Evolutionary conservation across 352 stramenopile species (phyloP).

Genomic region (Stramenopiles sp.): DNA sequence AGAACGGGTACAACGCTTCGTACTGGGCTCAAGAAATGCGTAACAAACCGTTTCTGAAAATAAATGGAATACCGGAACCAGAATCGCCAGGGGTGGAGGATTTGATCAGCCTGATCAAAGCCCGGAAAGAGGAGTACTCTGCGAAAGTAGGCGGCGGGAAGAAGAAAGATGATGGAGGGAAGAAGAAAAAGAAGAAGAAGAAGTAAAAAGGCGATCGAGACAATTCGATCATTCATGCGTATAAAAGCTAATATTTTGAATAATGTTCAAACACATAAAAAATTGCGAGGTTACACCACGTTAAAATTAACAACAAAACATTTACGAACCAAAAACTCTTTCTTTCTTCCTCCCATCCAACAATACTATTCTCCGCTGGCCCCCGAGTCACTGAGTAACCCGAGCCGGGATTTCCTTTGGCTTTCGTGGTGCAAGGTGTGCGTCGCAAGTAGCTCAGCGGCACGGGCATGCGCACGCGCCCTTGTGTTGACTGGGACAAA

Average conservation of each 20-base stretch:
- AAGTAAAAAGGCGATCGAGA: neutral
- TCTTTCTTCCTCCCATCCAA: no score
- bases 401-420: no score
- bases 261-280: no score
- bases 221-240: no score
- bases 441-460: neutral
- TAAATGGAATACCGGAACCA: neutral
- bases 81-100: neutral
- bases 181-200: constrained; percentile 5
- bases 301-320: no score
- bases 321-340: no score
- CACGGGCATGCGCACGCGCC: neutral
- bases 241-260: no score
- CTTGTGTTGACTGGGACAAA: neutral
- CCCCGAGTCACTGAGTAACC: no score
- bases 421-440: no score
- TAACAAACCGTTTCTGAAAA: neutral
- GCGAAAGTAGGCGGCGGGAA: neutral
- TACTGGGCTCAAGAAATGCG: neutral
- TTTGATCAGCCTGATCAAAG: neutral
- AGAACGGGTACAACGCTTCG: neutral
- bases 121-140: neutral
- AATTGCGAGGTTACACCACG: no score
- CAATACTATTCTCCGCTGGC: no score
- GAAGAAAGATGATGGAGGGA: neutral